Conservation (phyloP, 1,284 basidiomycete species). For the Vanrija pseudolonga region DNA sequence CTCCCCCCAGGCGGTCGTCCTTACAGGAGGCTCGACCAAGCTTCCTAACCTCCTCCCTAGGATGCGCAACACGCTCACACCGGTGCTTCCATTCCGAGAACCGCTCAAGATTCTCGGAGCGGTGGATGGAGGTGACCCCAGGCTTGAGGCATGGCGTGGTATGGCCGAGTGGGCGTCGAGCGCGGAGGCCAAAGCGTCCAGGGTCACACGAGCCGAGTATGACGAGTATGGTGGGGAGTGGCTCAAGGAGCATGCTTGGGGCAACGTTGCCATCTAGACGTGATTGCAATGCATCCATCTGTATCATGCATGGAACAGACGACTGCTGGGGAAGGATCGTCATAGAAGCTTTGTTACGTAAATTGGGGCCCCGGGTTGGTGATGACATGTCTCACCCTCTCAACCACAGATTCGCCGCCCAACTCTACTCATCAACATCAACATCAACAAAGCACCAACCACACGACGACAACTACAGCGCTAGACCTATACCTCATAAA, state of each 20-base stretch:
- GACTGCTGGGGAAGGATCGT: too few species aligned
- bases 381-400: too few species aligned
- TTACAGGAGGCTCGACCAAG: conserved; percentile 77
- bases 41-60: conserved; percentile 68
- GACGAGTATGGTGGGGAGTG: conserved; percentile 84
- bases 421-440: too few species aligned
- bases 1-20: conserved; percentile 70
- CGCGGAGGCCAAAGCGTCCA: conserved; percentile 58
- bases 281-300: background rate
- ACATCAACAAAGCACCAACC: too few species aligned
- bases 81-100: conserved; percentile 76
- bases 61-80: conserved; percentile 66
- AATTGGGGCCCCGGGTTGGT: too few species aligned
- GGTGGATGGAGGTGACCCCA: conserved; percentile 55
- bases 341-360: too few species aligned
- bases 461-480: too few species aligned
- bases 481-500: too few species aligned
- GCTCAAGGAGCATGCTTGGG: conserved; percentile 55
- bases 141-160: conserved; percentile 83
- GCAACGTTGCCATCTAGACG: conserved; percentile 41
- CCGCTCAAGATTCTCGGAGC: conserved; percentile 60
- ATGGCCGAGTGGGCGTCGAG: conserved; percentile 79
- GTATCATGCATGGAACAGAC: too few species aligned
- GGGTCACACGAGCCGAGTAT: conserved; percentile 74
- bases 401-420: too few species aligned